Percentiles rank a stretch among this genome's conserved stretches.
phyloP scores from a whole-genome alignment of 305 asterid species.

The Fraxinus ornus region DNA sequence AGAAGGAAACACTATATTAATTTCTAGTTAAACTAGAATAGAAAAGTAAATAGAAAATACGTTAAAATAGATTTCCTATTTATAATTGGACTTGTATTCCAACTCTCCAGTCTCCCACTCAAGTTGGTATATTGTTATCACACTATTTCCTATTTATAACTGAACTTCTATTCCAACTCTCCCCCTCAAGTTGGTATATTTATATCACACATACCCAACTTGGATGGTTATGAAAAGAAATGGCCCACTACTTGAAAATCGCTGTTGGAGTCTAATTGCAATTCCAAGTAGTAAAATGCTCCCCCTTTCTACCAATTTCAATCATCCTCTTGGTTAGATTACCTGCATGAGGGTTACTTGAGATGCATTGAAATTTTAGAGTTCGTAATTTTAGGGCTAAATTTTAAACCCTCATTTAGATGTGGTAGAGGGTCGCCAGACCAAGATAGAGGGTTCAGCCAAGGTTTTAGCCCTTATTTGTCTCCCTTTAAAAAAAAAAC shows the following conservation, averaged over 20 bases:
- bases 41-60: neutral
- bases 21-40: neutral
- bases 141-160: too few species aligned
- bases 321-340: neutral
- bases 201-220: neutral
- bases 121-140: too few species aligned
- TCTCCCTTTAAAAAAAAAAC: too few species aligned
- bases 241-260: neutral
- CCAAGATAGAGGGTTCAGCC: neutral
- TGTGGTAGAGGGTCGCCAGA: neutral
- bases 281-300: neutral
- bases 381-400: neutral
- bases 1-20: neutral
- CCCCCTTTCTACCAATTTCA: neutral
- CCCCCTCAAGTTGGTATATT: neutral
- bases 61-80: neutral
- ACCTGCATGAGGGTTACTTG: neutral
- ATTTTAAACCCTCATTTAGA: neutral
- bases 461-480: too few species aligned
- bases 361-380: neutral
- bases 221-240: neutral
- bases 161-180: too few species aligned
- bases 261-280: neutral
- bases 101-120: neutral
- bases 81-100: neutral